Evolutionary conservation across 2,329 filamentous ascomycete species (phyloP), one percentile per base, ranked within the genome.

Genomic region (Aureobasidium sp.): DNA sequence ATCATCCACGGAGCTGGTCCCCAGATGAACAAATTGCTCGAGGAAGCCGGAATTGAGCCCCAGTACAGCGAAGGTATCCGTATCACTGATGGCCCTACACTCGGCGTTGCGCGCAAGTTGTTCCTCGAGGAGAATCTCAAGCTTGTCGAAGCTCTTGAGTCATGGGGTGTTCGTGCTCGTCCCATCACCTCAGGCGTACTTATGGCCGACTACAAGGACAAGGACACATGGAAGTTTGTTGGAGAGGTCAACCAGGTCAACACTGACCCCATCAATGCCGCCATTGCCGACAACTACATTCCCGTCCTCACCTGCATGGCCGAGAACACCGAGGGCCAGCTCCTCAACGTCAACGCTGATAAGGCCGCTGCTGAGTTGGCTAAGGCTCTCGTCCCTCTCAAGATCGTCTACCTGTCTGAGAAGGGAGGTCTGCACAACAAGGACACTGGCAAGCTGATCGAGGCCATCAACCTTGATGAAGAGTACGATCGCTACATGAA

Each of bases 381-480:
- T 27, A 87, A 90, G 64, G 86, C 89, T 62, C 80, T 99, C 60
- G 87, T 97, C 76, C 94, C 94, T 29, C 80, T 97, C 70, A 99
- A 99, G 85, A 93, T 97, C 65, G 92, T 99, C 64, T 99, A 97
- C 74, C 82, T 97, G n/a, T 95, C 91, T 5, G 94, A 99, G 79
- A 97, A 97, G 82, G 94, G 94, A 55, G 94, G 93, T 8, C 79
- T 99, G 37, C 96, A 96, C 77, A 91, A 97, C 73, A 92, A 91
- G 64, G 90, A 96, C 66, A 90, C 87, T n/a, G 89, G 88, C 63
- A 88, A 93, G 80, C 96, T 96, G 80, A 97, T 97, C 71, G 96
- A 93, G 6, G 90, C 89, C 64, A 97, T 97, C 78, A 97, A 97
- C 78, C 82, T 99, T 63, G 94, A 99, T 72, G 92, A 96, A 77